Base-by-base conservation (phyloP, 2,329 filamentous ascomycete species). In the Penicillium freii region DNA sequence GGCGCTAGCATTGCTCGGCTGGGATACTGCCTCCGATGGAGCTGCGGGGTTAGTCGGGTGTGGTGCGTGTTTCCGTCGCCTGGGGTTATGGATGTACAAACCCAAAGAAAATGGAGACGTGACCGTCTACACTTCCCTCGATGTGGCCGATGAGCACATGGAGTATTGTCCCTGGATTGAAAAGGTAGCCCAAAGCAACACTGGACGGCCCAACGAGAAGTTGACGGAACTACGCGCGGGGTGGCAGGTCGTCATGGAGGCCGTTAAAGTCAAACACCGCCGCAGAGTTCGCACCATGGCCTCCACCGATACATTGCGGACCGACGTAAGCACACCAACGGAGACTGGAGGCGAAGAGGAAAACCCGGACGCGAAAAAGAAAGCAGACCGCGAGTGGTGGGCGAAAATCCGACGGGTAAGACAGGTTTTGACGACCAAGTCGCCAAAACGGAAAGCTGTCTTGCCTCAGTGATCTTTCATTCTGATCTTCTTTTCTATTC, bases 41-140 rank as follows among this genome's bases (percentile, higher is more conserved):
- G 66, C 71, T 29, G 71, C 68, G 10, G 89, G 91, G 59, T 84
- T 93, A 17, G 87, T 90, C 6, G 87, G 86, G 5, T 99, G 94
- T 73, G 83, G 88, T 57, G 90, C 91, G 21, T 99, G 94, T 71
- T 89, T 96, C 69, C 87, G 94, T 58, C 86, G 92, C 1, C 80
- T 97, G 0, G 94, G 94, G 0, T 81, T 99, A 2, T 99, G 94
- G 94, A 88, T 99, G 80, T 97, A 96, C 73, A 89, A 87, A 68
- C 87, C 87, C 72, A 92, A 87, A 73, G 84, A 85, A 66, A 82
- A 88, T 31, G 75, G 73, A 17, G 70, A 69, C 15, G 54, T 65
- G 0, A 62, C 72, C 13, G 65, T 76, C 9, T 75, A 74, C 53
- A 68, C 69, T 5, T 82, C 84, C 55, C 80, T 94, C 1, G 87